Percentiles rank a stretch among this genome's conserved stretches.
These are phyloP conservation scores for Licmophora abbreviata DNA, from an alignment of 108 stramenopile genomes.

Conservation along the genomic window DNA sequence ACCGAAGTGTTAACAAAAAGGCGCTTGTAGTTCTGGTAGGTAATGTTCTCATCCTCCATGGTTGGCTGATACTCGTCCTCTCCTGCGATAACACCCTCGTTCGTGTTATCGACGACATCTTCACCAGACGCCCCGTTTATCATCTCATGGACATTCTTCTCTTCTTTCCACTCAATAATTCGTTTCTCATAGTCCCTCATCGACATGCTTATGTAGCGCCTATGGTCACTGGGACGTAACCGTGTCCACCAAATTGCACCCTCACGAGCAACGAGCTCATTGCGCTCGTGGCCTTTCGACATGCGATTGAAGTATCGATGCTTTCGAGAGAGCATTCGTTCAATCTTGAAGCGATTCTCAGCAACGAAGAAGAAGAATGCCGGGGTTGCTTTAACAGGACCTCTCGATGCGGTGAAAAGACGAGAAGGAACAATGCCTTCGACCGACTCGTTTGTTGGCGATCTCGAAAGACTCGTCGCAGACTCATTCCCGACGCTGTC, in stretches of 20 bases:
- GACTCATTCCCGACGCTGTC: neutral
- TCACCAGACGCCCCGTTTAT: constrained; percentile 23
- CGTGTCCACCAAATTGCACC: constrained; percentile 59
- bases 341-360: constrained; percentile 60
- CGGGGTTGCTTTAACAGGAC: constrained; percentile 22
- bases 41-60: constrained; percentile 22
- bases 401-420: neutral
- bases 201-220: constrained; percentile 49
- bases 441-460: neutral
- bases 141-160: constrained; percentile 64
- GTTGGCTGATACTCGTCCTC: constrained; percentile 9
- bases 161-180: constrained; percentile 79
- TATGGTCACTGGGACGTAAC: constrained; percentile 30
- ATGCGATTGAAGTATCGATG: constrained; percentile 56
- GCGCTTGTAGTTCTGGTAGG: constrained; percentile 22
- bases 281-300: constrained; percentile 53
- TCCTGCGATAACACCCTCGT: constrained; percentile 1
- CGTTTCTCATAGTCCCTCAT: constrained; percentile 69
- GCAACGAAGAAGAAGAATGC: constrained; percentile 44
- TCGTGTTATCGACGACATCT: constrained; percentile 6
- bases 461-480: neutral
- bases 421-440: neutral
- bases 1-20: constrained; percentile 34
- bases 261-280: constrained; percentile 74
- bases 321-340: constrained; percentile 41